Evolutionary conservation across 805 yeast species (phyloP).

Genomic region (Sugiyamaella mastotermitis): DNA sequence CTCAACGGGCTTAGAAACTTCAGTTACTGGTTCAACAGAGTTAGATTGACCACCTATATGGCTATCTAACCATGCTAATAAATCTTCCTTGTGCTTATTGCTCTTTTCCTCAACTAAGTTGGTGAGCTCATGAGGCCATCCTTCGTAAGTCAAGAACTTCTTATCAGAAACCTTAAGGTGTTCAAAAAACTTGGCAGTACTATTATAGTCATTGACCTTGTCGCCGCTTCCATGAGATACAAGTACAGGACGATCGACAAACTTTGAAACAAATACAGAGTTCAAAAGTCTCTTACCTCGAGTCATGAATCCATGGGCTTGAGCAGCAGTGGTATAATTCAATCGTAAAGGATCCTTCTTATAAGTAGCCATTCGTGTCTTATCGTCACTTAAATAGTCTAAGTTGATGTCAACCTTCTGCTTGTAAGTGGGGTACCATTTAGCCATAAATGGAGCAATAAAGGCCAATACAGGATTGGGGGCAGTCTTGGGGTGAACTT

Average conservation of each 20-base stretch:
- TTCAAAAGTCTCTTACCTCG: constrained; percentile 31
- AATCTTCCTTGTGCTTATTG: constrained; percentile 14
- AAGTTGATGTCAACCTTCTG: constrained; percentile 21
- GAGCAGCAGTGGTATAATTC: constrained; percentile 25
- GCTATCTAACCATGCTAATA: constrained; percentile 19
- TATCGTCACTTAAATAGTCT: constrained; percentile 26
- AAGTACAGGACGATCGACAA: constrained; percentile 31
- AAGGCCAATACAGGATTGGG: constrained; percentile 23
- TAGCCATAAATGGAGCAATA: constrained; percentile 24
- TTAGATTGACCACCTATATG: constrained; percentile 12
- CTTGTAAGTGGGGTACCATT: constrained; percentile 24
- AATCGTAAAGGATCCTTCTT: constrained; percentile 25
- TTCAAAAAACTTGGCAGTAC: constrained; percentile 19
- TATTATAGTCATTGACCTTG: constrained; percentile 14
- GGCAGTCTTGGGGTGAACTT: constrained; percentile 19
- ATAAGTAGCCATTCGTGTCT: constrained; percentile 18
- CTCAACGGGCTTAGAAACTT: constrained; percentile 3
- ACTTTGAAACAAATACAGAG: constrained; percentile 23
- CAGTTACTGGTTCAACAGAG: constrained; percentile 3
- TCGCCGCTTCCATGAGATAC: constrained; percentile 29
- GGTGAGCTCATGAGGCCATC: constrained; percentile 21
- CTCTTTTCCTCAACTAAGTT: constrained; percentile 9
- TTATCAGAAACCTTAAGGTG: constrained; percentile 20
- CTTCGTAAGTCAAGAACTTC: constrained; percentile 17
- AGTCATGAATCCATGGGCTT: constrained; percentile 29